Conservation (phyloP, 495 filamentous ascomycete species). For the Astrothelium subdiscretum region DNA sequence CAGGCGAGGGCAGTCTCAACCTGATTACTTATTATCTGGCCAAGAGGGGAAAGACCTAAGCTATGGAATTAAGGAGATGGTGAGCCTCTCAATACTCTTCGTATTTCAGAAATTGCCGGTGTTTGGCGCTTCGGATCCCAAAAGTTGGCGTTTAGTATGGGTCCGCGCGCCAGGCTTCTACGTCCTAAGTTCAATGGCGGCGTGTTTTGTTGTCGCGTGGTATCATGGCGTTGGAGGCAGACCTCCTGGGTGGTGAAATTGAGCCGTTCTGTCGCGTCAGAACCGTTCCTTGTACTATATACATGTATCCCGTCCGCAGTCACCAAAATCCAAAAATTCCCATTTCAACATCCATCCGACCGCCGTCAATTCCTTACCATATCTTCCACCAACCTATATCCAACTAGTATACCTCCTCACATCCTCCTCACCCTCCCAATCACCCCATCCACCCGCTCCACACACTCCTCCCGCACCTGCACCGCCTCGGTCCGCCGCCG, state of each 20-base stretch:
- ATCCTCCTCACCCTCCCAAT: conserved; percentile 38
- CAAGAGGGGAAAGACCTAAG: conserved; percentile 18
- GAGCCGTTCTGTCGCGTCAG: no score
- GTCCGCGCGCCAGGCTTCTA: neutral
- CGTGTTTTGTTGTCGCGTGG: neutral
- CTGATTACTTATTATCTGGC: conserved; percentile 34
- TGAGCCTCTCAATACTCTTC: no score
- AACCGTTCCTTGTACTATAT: no score
- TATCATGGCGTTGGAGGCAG: neutral
- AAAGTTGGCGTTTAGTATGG: neutral
- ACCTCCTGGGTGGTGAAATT: no score
- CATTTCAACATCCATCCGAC: no score
- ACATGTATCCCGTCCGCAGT: no score
- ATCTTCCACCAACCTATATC: no score
- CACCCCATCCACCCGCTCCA: conserved; percentile 56
- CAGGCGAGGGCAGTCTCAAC: conserved; percentile 29
- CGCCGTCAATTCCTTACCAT: no score
- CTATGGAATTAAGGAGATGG: no score
- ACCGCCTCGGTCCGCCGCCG: conserved; percentile 57
- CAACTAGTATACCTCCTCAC: no score
- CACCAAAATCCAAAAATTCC: no score
- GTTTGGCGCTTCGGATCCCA: neutral
- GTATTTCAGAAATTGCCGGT: neutral
- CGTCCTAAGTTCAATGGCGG: neutral
- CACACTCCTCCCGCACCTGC: conserved; percentile 55